Evolutionary conservation across 2,329 filamentous ascomycete species (phyloP).

Genomic region (Nannizziopsis barbatae): DNA sequence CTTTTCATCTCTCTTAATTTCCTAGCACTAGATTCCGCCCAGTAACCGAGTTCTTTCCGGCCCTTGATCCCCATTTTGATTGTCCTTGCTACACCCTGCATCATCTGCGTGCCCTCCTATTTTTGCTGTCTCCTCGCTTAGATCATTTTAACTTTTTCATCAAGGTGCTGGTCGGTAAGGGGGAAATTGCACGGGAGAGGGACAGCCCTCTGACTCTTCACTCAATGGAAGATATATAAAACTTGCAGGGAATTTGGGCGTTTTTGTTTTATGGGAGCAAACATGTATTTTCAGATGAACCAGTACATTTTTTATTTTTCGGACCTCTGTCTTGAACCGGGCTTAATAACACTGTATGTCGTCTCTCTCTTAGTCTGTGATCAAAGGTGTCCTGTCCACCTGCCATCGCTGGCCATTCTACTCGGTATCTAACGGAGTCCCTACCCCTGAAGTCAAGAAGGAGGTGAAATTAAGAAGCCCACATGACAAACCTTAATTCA

Average conservation of each 20-base stretch:
- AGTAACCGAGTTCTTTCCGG: not conserved
- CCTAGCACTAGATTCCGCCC: not conserved
- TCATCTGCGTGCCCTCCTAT: not conserved
- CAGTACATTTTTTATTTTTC: not conserved
- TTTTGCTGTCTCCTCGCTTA: not conserved
- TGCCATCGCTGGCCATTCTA: not conserved
- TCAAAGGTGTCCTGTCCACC: too few relatives aligned
- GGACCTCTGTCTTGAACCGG: not conserved
- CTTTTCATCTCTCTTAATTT: constrained; percentile 77
- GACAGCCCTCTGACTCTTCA: too few relatives aligned
- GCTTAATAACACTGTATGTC: not conserved
- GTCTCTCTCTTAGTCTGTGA: not conserved
- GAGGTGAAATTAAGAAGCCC: not conserved
- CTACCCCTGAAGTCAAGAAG: not conserved
- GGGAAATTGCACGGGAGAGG: not conserved
- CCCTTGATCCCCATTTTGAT: not conserved
- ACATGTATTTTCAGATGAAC: not conserved
- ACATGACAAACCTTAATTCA: constrained; percentile 1
- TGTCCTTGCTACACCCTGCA: not conserved
- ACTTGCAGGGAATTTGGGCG: constrained; percentile 1
- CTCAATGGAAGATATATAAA: too few relatives aligned
- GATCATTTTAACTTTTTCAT: constrained; percentile 4
- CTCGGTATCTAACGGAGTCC: not conserved
- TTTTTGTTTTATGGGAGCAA: not conserved
- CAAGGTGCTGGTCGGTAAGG: constrained; percentile 1